Conservation (phyloP, 169 alveolate genomes). For the Eimeria necatrix region DNA sequence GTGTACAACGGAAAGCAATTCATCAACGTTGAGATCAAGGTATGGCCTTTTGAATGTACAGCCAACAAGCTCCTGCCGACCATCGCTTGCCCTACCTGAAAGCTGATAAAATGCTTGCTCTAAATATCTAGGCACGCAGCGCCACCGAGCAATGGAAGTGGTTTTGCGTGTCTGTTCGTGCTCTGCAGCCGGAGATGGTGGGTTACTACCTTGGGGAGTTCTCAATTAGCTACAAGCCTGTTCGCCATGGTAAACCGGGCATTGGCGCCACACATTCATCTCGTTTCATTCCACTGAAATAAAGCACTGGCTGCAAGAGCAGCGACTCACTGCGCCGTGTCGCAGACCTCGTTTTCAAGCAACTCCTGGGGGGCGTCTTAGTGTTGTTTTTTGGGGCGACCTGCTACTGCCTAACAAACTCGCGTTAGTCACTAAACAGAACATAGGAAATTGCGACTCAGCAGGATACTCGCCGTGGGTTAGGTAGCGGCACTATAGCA, state of each 20-base stretch:
- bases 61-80: neutral
- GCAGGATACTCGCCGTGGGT: too few species aligned
- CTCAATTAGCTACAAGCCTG: constrained; percentile 99
- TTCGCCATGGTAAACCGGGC: constrained; percentile 99
- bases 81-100: neutral
- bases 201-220: constrained; percentile 99
- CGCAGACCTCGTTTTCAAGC: constrained; percentile 1
- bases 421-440: too few species aligned
- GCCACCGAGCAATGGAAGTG: too few species aligned
- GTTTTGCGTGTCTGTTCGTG: neutral
- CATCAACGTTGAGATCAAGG: constrained; percentile 98
- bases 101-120: neutral
- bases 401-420: too few species aligned
- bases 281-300: constrained; percentile 81
- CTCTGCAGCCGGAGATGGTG: constrained; percentile 97
- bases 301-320: constrained; percentile 16
- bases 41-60: neutral
- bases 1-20: constrained; percentile 98
- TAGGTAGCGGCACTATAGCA: too few species aligned
- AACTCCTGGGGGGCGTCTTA: constrained; percentile 26
- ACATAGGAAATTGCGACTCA: too few species aligned
- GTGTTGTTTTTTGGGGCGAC: neutral
- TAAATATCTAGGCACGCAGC: too few species aligned
- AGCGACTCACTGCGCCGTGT: constrained; percentile 2
- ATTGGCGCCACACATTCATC: constrained; percentile 94